Percentiles rank a stretch among this genome's conserved stretches.
phyloP scores from a whole-genome alignment of 805 yeast species.

The Metahyphopichia silvanorum region DNA sequence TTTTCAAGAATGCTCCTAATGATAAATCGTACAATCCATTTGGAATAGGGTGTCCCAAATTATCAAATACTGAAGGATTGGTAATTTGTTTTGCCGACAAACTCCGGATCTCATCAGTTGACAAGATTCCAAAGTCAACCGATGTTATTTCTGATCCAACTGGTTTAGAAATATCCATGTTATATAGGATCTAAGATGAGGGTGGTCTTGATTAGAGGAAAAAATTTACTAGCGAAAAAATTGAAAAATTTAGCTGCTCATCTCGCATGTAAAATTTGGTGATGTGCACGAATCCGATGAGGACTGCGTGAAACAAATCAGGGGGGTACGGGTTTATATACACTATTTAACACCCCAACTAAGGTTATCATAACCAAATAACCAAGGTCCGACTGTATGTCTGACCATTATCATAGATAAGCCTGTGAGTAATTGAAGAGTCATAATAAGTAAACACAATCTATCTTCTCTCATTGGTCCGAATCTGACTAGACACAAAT shows the following conservation, averaged over 20 bases:
- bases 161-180: conserved; percentile 95
- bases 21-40: conserved; percentile 94
- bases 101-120: conserved; percentile 77
- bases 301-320: neutral
- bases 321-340: neutral
- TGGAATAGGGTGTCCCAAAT: conserved; percentile 90
- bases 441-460: conserved; percentile 59
- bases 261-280: neutral
- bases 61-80: conserved; percentile 93
- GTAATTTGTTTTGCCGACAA: conserved; percentile 94
- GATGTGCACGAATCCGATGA: too few species aligned
- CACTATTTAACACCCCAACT: conserved; percentile 34
- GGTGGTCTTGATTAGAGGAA: too few species aligned
- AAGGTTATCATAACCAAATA: conserved; percentile 87
- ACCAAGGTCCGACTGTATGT: conserved; percentile 79
- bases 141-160: conserved; percentile 91
- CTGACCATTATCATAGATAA: conserved; percentile 63
- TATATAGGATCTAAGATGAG: conserved; percentile 2
- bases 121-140: conserved; percentile 86
- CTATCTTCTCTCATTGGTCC: conserved; percentile 89
- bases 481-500: conserved; percentile 74
- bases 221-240: neutral
- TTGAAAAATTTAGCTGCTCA: neutral
- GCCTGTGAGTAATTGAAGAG: conserved; percentile 65
- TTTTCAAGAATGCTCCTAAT: conserved; percentile 89